Evolutionary conservation across 805 yeast species (phyloP).

Genomic region (Saturnispora galanensis): DNA sequence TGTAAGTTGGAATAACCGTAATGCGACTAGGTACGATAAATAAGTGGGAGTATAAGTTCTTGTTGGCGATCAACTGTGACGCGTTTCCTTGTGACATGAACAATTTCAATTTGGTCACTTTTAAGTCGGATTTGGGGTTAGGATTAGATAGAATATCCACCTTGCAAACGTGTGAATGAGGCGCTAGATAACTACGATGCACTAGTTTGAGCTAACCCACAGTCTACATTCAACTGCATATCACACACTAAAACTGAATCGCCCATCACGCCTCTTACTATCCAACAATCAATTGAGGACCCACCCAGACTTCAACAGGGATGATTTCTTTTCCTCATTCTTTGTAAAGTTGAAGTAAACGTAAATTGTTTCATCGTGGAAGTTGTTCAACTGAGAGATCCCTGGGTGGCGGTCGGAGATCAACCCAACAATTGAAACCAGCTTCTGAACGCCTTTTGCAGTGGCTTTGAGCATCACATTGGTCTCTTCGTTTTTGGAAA

Average conservation of each 20-base stretch:
- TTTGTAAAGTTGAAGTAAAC: conserved; percentile 2
- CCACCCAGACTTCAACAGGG: conserved; percentile 2
- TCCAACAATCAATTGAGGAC: not conserved
- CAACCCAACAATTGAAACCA: conserved; percentile 5
- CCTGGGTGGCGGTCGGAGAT: not conserved
- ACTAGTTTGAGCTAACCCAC: too few relatives aligned
- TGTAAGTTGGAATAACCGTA: too few relatives aligned
- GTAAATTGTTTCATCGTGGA: not conserved
- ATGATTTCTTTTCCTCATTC: not conserved
- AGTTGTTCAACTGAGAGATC: conserved; percentile 1
- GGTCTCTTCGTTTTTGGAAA: not conserved
- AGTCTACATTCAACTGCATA: too few relatives aligned
- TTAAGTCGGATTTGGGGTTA: not conserved
- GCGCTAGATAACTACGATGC: too few relatives aligned
- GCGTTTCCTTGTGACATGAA: too few relatives aligned
- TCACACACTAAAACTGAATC: too few relatives aligned
- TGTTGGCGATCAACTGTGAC: too few relatives aligned
- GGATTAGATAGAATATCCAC: too few relatives aligned
- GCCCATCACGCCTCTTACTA: too few relatives aligned
- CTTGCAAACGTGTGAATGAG: too few relatives aligned
- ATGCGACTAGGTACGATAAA: too few relatives aligned
- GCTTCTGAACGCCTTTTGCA: conserved; percentile 4
- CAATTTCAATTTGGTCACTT: not conserved
- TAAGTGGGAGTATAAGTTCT: too few relatives aligned
- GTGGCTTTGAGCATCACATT: conserved; percentile 1